phyloP scores from a whole-genome alignment of 2,329 filamentous ascomycete species.

The Neonectria punicea region DNA sequence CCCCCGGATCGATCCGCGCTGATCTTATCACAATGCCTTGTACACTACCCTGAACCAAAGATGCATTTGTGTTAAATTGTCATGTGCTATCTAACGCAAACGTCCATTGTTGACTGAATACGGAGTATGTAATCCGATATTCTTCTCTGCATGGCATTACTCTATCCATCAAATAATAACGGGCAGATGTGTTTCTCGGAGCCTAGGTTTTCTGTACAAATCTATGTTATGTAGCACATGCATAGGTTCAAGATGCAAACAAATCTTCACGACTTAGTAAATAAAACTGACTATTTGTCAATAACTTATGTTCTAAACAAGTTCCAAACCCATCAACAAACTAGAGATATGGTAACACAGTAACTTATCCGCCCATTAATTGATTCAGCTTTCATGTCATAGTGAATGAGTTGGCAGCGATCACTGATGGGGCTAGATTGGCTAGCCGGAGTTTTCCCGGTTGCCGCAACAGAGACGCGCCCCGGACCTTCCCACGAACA shows the following conservation, averaged over 20 bases:
- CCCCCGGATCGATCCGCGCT: not conserved
- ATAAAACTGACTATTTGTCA: no score
- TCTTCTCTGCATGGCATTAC: not conserved
- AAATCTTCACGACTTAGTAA: no score
- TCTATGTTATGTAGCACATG: no score
- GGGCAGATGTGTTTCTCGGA: no score
- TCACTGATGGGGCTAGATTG: not conserved
- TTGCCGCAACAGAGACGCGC: constrained; percentile 10
- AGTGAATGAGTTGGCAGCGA: not conserved
- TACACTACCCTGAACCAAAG: constrained; percentile 1
- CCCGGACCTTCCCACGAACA: constrained; percentile 7
- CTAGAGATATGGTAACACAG: no score
- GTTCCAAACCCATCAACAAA: no score
- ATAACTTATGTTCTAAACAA: no score
- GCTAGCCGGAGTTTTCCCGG: constrained; percentile 35
- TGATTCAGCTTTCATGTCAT: not conserved
- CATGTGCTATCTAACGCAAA: not conserved
- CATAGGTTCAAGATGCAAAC: no score
- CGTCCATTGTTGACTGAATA: not conserved
- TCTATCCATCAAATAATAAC: not conserved
- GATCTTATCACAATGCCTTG: constrained; percentile 13
- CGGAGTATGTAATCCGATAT: not conserved
- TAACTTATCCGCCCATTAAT: not conserved
- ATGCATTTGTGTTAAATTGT: not conserved
- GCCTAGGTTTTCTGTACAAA: no score